Base-by-base conservation (phyloP, 345 rosid genomes). In the Cardamine resedifolia region DNA sequence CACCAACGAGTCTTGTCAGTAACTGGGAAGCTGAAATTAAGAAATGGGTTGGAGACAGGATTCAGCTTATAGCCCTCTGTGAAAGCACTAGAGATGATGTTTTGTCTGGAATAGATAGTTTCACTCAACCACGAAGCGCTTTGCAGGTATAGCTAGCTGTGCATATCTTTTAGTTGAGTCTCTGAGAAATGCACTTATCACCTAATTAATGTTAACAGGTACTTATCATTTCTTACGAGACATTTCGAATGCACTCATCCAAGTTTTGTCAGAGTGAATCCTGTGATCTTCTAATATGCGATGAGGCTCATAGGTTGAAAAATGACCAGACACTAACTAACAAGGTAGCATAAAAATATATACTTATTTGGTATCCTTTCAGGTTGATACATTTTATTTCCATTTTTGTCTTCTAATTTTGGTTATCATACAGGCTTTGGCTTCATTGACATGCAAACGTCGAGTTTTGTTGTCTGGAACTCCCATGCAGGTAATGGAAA, bases 1-100 rank as follows among this genome's bases (percentile, higher is more conserved):
- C 99, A 34, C 99, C 99, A 56, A 95, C 99, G 48, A 95, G 99
- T 81, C 99, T 95, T 75, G 99, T 95, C 49, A 91, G 96, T 78
- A 95, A 95, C 64, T 95, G 99, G 99, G 99, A 95, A 78, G 96
- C 92, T 68, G 99, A 95, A 83, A 90, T 95, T 62, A 77, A 78
- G 64, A 95, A 95, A 81, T 95, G 99, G 99, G 85, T 91, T 70
- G 96, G 97, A 49, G 91, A 90, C 57, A 86, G 96, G 84, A 85
- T 95, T 76, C 86, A 82, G 68, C 93, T 95, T 61, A 70, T 95
- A 66, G 96, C 96, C 77, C 96, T 95, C 19, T 88, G 99, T 81
- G 99, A 95, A 83, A 91, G 96, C 82, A 85, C 88, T 60, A 85
- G 92, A 77, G 96, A 90, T 67, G 99, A 95, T 77, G 99, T 91